Percentiles rank a stretch among this genome's conserved stretches.
These are phyloP conservation scores for Camellia oleifera DNA, from an alignment of 179 eudicot species.

Conservation along the genomic window DNA sequence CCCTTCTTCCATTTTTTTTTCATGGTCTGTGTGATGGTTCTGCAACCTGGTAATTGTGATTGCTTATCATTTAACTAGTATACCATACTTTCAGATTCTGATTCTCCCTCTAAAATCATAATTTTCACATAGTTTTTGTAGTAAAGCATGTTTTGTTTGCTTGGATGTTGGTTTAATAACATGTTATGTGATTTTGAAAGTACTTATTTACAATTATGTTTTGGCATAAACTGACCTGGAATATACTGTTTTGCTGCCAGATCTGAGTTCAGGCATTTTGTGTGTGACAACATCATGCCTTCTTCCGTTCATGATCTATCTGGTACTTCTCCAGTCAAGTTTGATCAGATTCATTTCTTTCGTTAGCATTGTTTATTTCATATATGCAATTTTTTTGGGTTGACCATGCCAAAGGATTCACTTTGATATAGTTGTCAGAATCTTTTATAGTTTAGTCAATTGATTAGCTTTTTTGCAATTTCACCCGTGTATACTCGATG, in stretches of 20 bases:
- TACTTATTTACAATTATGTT: conserved; percentile 13
- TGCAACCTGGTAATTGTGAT: background rate
- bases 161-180: background rate
- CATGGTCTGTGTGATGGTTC: background rate
- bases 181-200: background rate
- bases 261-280: background rate
- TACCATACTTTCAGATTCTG: background rate
- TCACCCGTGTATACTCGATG: no score
- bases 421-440: background rate
- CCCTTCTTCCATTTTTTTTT: background rate
- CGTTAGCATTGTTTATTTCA: background rate
- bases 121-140: background rate
- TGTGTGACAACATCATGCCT: conserved; percentile 18
- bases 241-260: conserved; percentile 15
- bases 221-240: conserved; percentile 8
- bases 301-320: conserved; percentile 20
- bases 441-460: no score
- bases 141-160: background rate
- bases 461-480: no score
- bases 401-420: background rate
- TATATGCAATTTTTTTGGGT: background rate
- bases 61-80: background rate
- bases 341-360: background rate
- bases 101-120: background rate
- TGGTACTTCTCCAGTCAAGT: conserved; percentile 17